Conservation (phyloP, 305 asterid species). For the Stenogyne calaminthoides region DNA sequence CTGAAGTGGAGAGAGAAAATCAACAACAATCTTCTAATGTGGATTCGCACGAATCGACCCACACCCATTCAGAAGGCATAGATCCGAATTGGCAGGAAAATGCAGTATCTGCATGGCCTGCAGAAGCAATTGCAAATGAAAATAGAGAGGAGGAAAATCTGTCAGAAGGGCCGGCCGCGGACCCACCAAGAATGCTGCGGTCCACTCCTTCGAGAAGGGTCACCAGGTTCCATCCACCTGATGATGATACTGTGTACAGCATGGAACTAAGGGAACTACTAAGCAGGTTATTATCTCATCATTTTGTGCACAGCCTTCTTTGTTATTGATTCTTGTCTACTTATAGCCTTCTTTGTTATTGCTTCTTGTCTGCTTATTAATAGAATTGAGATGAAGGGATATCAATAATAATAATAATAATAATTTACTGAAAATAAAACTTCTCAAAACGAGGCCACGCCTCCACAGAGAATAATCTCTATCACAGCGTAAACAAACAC, state of each 20-base stretch:
- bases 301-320: background rate
- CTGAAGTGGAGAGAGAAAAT: slow-evolving; percentile 45
- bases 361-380: no score
- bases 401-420: no score
- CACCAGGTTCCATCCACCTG: slow-evolving; percentile 81
- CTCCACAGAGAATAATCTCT: no score
- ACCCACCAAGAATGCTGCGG: slow-evolving; percentile 52
- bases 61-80: slow-evolving; percentile 41
- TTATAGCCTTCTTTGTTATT: background rate
- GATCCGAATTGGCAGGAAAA: slow-evolving; percentile 57
- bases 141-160: slow-evolving; percentile 57
- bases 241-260: slow-evolving; percentile 86
- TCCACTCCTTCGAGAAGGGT: slow-evolving; percentile 54
- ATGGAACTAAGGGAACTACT: slow-evolving; percentile 96
- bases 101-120: slow-evolving; percentile 45
- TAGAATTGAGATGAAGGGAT: no score
- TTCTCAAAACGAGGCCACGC: no score
- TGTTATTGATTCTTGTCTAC: slow-evolving; percentile 11
- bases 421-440: no score
- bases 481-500: no score
- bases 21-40: slow-evolving; percentile 37
- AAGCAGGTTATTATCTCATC: slow-evolving; percentile 61
- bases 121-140: slow-evolving; percentile 45
- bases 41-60: slow-evolving; percentile 49
- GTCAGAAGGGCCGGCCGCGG: slow-evolving; percentile 65